Evolutionary conservation across 176 grass and related monocot genomes (phyloP).

Genomic region (Triticum dicoccoides): DNA sequence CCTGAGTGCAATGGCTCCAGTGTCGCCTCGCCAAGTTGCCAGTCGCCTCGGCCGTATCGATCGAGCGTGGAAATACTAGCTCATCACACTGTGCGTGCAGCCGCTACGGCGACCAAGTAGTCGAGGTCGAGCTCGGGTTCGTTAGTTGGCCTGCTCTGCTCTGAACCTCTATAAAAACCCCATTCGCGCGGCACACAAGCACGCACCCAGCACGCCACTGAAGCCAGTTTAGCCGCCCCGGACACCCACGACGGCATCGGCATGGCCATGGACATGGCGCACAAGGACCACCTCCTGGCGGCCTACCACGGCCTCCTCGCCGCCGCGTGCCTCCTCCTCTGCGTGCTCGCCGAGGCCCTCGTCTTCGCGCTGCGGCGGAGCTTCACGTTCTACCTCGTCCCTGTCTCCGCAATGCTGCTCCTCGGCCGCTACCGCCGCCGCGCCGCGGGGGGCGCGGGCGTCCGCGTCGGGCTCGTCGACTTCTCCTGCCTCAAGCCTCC

Average conservation of each 20-base stretch:
- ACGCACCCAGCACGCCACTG: not conserved
- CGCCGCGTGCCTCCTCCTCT: constrained; percentile 20
- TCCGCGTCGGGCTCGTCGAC: constrained; percentile 38
- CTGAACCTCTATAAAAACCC: constrained; percentile 10
- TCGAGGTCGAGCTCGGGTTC: not conserved
- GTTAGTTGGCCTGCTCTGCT: not conserved
- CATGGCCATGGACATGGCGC: constrained; percentile 48
- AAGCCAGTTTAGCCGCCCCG: not conserved
- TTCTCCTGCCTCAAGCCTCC: constrained; percentile 75
- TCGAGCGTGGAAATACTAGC: no score
- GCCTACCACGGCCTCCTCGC: constrained; percentile 14
- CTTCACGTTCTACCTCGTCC: constrained; percentile 32
- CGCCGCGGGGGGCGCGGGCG: not conserved
- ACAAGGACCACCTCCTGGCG: constrained; percentile 51
- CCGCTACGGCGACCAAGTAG: no score
- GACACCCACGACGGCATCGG: not conserved
- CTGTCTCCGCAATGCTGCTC: constrained; percentile 37
- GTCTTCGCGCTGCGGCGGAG: constrained; percentile 15
- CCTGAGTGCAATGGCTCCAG: not conserved
- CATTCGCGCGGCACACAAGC: not conserved
- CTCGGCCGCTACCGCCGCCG: not conserved
- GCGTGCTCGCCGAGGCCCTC: constrained; percentile 29
- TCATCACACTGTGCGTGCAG: no score
- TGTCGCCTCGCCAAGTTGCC: not conserved
- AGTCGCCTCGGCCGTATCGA: no score